Percentiles rank a stretch among this genome's conserved stretches.
Conservation (phyloP, 228 moss, liverwort and hornwort species). For the Sphagnum magellanicum region DNA sequence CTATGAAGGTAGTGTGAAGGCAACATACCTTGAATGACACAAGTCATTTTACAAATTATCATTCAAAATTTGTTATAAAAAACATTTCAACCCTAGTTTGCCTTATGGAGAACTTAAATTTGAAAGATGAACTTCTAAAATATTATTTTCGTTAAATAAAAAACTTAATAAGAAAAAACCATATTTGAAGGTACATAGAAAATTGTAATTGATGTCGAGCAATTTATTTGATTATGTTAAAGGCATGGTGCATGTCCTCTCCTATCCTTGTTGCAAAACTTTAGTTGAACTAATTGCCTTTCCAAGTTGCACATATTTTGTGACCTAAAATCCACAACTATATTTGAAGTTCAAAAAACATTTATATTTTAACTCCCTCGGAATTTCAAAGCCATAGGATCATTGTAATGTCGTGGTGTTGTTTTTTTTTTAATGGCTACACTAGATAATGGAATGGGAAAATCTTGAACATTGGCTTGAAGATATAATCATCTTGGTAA, state of each 20-base stretch:
- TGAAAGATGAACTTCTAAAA: no score
- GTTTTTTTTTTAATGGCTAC: background rate
- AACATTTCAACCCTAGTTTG: no score
- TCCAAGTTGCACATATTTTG: no score
- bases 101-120: no score
- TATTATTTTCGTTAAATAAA: no score
- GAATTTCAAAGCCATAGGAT: background rate
- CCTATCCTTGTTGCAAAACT: background rate
- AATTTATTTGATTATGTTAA: constrained; percentile 39
- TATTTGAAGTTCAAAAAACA: constrained; percentile 42
- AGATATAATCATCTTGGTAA: background rate
- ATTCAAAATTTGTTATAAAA: no score
- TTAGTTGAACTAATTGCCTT: background rate
- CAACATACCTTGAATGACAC: no score
- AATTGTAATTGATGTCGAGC: constrained; percentile 36
- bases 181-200: no score
- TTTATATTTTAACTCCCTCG: background rate
- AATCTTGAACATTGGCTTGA: background rate
- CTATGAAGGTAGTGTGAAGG: no score
- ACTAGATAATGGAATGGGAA: background rate
- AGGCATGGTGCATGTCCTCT: constrained; percentile 35
- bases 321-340: constrained; percentile 54
- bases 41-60: no score
- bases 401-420: background rate
- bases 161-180: no score